Evolutionary conservation across 148 eudicot species (phyloP).

Genomic region (Tetragonia tetragonoides): DNA sequence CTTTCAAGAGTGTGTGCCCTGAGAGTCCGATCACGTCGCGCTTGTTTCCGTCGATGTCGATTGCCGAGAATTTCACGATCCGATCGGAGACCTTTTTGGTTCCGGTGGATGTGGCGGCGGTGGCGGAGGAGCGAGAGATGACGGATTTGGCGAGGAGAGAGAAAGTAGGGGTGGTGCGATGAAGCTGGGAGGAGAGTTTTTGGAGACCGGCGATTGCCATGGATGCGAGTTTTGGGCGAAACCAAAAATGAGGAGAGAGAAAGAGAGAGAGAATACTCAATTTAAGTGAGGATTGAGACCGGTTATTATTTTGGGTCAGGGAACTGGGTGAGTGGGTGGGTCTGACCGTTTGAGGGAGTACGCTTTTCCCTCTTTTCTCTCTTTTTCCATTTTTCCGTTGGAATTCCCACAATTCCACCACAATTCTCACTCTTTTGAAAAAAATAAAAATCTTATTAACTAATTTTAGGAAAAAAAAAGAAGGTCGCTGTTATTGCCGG

Average conservation of each 20-base stretch:
- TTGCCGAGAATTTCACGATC: conserved; percentile 70
- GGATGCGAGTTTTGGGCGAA: conserved; percentile 16
- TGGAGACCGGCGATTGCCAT: conserved; percentile 64
- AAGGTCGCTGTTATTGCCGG: too few species aligned
- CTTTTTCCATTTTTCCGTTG: too few species aligned
- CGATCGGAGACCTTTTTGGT: conserved; percentile 84
- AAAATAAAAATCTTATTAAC: too few species aligned
- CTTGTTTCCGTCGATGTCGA: conserved; percentile 71
- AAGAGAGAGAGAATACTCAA: not conserved
- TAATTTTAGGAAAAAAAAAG: too few species aligned
- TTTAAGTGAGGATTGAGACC: not conserved
- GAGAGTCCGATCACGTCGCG: conserved; percentile 69
- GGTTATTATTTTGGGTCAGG: too few species aligned
- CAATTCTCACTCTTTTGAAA: too few species aligned
- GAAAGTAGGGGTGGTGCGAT: conserved; percentile 35
- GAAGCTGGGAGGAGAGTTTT: conserved; percentile 44
- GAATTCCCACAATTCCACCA: too few species aligned
- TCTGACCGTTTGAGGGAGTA: too few species aligned
- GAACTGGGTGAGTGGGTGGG: too few species aligned
- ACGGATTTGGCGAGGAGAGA: conserved; percentile 42
- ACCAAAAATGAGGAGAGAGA: not conserved
- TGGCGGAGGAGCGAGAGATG: conserved; percentile 35
- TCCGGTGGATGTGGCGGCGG: conserved; percentile 30
- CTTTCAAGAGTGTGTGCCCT: conserved; percentile 80
- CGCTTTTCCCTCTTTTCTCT: too few species aligned